These are phyloP conservation scores for Colletotrichum lentis DNA, from an alignment of 2,329 filamentous ascomycete species.

Conservation along the genomic window DNA sequence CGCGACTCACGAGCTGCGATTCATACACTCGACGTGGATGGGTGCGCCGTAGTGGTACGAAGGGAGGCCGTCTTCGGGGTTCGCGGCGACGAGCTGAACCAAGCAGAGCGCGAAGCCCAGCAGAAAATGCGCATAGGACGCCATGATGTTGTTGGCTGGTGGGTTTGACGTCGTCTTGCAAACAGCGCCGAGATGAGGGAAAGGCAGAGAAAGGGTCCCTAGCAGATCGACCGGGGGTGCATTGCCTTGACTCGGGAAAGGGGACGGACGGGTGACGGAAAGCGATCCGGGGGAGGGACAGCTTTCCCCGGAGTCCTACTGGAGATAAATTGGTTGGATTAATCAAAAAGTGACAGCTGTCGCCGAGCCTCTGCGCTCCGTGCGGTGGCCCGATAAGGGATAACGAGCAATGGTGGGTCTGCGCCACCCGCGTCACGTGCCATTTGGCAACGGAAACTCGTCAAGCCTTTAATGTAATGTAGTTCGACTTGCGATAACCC, in stretches of 20 bases:
- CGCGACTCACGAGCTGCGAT: conserved; percentile 68
- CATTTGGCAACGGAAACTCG: no score
- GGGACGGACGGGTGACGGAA: conserved; percentile 12
- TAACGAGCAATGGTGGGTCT: not conserved
- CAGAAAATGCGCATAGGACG: conserved; percentile 18
- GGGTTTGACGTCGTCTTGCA: not conserved
- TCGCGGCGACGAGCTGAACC: conserved; percentile 42
- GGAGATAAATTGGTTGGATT: not conserved
- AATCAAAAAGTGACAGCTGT: conserved; percentile 31
- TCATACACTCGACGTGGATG: conserved; percentile 77
- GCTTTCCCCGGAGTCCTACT: conserved; percentile 29
- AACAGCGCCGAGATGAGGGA: not conserved
- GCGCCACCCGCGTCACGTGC: not conserved
- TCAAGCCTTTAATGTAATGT: no score
- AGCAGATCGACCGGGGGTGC: conserved; percentile 22
- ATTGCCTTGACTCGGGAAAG: conserved; percentile 32
- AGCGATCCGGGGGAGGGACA: conserved; percentile 23
- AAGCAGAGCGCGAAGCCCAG: conserved; percentile 28
- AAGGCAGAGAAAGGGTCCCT: not conserved
- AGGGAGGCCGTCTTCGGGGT: conserved; percentile 57
- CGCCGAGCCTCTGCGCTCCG: conserved; percentile 10
- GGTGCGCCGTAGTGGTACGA: conserved; percentile 73
- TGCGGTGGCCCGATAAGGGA: conserved; percentile 10
- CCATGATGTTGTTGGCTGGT: conserved; percentile 17
- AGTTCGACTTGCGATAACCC: not conserved